phyloP scores from a whole-genome alignment of 2,329 filamentous ascomycete genomes.

The Coniochaeta hoffmannii region DNA sequence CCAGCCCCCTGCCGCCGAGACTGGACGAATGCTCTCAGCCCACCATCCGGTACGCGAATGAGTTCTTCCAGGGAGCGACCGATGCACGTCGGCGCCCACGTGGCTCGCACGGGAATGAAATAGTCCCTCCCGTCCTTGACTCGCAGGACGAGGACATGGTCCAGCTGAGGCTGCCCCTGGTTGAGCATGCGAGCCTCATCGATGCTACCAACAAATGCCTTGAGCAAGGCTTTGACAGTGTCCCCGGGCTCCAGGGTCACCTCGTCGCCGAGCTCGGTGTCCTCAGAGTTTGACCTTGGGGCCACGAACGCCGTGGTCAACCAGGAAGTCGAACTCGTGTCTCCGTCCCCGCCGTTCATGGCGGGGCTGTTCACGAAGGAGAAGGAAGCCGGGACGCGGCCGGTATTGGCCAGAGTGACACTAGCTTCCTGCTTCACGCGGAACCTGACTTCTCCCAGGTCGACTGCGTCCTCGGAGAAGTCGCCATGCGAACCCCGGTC shows the following conservation, averaged over 20 bases:
- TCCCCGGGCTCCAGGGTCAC: conserved; percentile 80
- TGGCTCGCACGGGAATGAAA: conserved; percentile 74
- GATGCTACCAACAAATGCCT: conserved; percentile 57
- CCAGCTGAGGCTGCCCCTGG: conserved; percentile 54
- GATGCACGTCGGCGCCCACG: conserved; percentile 76
- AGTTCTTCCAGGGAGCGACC: conserved; percentile 84
- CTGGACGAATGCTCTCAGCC: conserved; percentile 52
- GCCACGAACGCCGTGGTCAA: conserved; percentile 59
- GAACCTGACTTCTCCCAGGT: conserved; percentile 72
- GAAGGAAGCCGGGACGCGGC: conserved; percentile 71
- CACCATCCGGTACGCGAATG: conserved; percentile 75
- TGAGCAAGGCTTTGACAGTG: conserved; percentile 62
- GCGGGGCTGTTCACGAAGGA: conserved; percentile 68
- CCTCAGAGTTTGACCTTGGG: conserved; percentile 30
- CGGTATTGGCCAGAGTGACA: conserved; percentile 87
- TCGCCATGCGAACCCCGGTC: not conserved
- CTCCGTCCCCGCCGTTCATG: conserved; percentile 34
- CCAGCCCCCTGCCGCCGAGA: conserved; percentile 24
- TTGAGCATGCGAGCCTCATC: conserved; percentile 65
- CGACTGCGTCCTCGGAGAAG: conserved; percentile 45
- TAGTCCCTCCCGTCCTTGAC: conserved; percentile 82
- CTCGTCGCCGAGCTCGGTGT: conserved; percentile 29
- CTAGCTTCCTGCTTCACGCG: conserved; percentile 56
- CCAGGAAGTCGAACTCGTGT: conserved; percentile 50
- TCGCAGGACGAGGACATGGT: conserved; percentile 82